Percentiles rank a stretch among this genome's conserved stretches.
Conservation (phyloP, 192 early-diverging fungal species). For the Coemansia sp. region DNA sequence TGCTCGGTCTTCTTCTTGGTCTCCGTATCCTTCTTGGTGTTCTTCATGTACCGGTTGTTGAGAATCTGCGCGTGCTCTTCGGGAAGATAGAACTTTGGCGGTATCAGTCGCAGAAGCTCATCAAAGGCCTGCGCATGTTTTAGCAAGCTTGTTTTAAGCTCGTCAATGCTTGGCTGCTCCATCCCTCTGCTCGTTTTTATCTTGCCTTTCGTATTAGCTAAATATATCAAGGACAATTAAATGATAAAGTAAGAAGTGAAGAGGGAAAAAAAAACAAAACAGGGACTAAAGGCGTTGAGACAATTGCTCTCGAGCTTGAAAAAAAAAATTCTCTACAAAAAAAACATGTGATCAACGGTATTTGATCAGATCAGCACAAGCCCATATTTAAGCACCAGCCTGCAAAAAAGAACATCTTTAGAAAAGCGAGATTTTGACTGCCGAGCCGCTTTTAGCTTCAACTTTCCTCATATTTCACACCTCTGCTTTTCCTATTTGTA, state of each 20-base stretch:
- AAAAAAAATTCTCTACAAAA: background rate
- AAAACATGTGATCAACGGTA: background rate
- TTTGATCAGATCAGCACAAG: no score
- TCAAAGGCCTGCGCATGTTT: constrained; percentile 70
- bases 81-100: constrained; percentile 78
- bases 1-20: constrained; percentile 87
- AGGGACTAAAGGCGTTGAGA: background rate
- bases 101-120: constrained; percentile 75
- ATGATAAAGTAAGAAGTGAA: background rate
- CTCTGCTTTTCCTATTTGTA: background rate
- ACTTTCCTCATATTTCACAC: background rate
- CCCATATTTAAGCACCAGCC: no score
- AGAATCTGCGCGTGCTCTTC: constrained; percentile 60
- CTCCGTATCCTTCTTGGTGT: constrained; percentile 87
- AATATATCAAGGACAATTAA: background rate
- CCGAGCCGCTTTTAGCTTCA: background rate
- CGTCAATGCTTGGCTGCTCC: constrained; percentile 26
- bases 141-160: constrained; percentile 61
- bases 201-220: background rate
- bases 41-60: constrained; percentile 58
- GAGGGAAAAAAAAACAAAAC: background rate
- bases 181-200: background rate
- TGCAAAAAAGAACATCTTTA: no score
- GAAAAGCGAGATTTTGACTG: no score
- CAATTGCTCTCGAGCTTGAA: background rate